Evolutionary conservation across 495 filamentous ascomycete species (phyloP), one percentile per base, ranked within the genome.

Genomic region (Lasiosphaeria hispida): DNA sequence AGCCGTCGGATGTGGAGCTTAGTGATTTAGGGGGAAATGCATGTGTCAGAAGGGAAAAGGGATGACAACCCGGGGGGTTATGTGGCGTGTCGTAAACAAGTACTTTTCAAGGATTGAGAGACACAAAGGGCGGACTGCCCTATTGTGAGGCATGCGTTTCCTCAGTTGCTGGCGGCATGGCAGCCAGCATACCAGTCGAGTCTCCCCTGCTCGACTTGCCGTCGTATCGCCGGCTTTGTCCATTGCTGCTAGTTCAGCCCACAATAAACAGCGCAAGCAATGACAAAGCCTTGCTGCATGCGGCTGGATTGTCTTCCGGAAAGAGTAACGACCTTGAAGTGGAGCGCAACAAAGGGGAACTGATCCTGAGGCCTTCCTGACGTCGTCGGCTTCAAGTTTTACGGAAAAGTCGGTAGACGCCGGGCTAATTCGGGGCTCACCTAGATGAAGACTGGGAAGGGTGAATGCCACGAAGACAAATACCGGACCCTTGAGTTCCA

Each of bases 231-330:
- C 8, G 47, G 11, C 47, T 30, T 11, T 49, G 47, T 49, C 13
- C 19, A 3, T 10, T 10, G 18, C 13, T 15, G 36, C 10, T 38
- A n/a, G n/a, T n/a, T 8, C 37, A 14, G 50, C 15, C 39, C 11
- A 14, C 9, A 3, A 13, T 4, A 53, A 19, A 10, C n/a, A 53
- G 50, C 11, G 15, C 11, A 15, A 38, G 17, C 34, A 36, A 58
- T 30, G 34, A 40, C 43, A 18, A 47, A 43, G 48, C 56, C 38
- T 38, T 18, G 48, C 47, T 58, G 56, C 56, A 58, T 58, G 39
- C 56, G 56, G 33, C 30, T 34, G 13, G 55, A 42, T 41, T 49
- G 45, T 49, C 23, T 37, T 52, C 48, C 56, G 56, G 56, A 58
- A 58, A 9, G 41, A 45, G 56, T 45, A 57, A 50, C 18, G 43